phyloP scores from a whole-genome alignment of 106 monocot genomes.

The Xerophyta viscosa region DNA sequence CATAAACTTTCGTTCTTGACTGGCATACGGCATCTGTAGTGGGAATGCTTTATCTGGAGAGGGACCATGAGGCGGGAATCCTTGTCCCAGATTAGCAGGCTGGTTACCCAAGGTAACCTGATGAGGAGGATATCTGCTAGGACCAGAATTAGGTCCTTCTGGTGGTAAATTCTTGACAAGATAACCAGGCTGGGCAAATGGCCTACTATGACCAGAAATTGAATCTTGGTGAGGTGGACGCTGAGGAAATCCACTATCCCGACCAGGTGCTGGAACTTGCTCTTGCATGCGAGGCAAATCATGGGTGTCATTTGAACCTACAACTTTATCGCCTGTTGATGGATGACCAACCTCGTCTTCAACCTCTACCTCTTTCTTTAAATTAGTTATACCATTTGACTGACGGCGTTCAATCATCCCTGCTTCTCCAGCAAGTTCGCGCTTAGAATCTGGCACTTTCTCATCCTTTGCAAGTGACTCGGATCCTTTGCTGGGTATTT shows the following conservation, averaged over 20 bases:
- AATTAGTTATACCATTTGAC: slow-evolving; percentile 1
- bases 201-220: slow-evolving; percentile 7
- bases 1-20: slow-evolving; percentile 27
- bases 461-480: slow-evolving; percentile 8
- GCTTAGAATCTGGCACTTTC: slow-evolving; percentile 6
- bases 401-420: slow-evolving; percentile 5
- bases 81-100: slow-evolving; percentile 14
- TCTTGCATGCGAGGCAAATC: slow-evolving; percentile 12
- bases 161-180: slow-evolving; percentile 18
- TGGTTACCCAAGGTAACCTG: slow-evolving; percentile 16
- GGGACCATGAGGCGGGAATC: slow-evolving; percentile 18
- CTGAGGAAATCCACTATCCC: slow-evolving; percentile 1
- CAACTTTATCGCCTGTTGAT: not conserved
- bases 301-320: not conserved
- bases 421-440: slow-evolving; percentile 3
- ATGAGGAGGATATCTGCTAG: slow-evolving; percentile 16
- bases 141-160: slow-evolving; percentile 6
- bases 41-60: slow-evolving; percentile 29
- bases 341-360: slow-evolving; percentile 2
- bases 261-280: slow-evolving; percentile 3
- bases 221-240: slow-evolving; percentile 2
- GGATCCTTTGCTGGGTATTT: not conserved
- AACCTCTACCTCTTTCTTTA: slow-evolving; percentile 2
- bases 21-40: slow-evolving; percentile 22
- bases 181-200: slow-evolving; percentile 15